phyloP scores from a whole-genome alignment of 129 eudicot species.

The Centaurea solstitialis region DNA sequence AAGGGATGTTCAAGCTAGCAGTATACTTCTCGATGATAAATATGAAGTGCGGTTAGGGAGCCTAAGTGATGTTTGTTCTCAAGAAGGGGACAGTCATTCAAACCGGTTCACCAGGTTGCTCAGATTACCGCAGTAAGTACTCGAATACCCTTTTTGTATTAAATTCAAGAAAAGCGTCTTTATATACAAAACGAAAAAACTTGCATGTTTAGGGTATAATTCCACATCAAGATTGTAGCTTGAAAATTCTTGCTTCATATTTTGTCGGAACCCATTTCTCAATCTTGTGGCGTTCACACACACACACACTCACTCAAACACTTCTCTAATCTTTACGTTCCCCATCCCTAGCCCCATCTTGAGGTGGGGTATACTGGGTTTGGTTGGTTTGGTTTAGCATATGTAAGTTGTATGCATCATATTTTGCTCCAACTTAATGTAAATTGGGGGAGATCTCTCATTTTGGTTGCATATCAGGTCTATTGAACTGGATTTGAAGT shows the following conservation, averaged over 20 bases:
- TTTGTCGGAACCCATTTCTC: background rate
- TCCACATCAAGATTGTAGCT: conserved; percentile 16
- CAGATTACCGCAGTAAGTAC: conserved; percentile 90
- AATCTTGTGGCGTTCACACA: background rate
- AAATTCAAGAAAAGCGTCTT: conserved; percentile 17
- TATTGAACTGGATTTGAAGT: background rate
- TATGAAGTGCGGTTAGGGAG: conserved; percentile 98
- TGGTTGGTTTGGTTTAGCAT: background rate
- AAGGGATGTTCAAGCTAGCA: conserved; percentile 98
- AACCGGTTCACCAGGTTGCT: conserved; percentile 76
- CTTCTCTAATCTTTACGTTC: background rate
- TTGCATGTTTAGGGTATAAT: conserved; percentile 8
- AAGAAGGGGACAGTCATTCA: conserved; percentile 86
- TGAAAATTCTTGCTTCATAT: conserved; percentile 18
- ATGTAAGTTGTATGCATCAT: background rate
- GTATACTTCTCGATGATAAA: conserved; percentile 97
- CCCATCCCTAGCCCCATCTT: background rate
- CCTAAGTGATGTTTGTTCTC: conserved; percentile 77
- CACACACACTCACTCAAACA: background rate
- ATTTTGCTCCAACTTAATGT: background rate
- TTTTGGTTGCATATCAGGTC: background rate
- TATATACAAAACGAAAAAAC: background rate
- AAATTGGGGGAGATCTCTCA: background rate
- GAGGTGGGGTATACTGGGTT: background rate
- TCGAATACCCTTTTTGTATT: conserved; percentile 4